These are phyloP conservation scores for Aspergillus cejpii DNA, from an alignment of 2,329 filamentous ascomycete species.

Conservation along the genomic window DNA sequence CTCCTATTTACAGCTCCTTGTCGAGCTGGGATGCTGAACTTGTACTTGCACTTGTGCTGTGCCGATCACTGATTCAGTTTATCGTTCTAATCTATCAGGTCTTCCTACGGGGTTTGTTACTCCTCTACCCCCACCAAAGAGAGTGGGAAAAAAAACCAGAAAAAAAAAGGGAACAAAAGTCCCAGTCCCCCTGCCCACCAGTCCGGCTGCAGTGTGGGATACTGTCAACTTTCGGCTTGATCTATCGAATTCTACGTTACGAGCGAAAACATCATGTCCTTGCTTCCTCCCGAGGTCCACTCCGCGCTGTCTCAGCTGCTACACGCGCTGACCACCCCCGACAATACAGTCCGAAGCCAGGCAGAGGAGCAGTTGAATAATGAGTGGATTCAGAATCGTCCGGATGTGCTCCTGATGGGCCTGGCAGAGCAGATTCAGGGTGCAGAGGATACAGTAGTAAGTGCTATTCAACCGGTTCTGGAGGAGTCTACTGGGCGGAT, in stretches of 20 bases:
- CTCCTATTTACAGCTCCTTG: conserved; percentile 12
- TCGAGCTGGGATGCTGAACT: conserved; percentile 23
- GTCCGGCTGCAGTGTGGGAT: neutral
- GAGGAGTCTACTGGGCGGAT: neutral
- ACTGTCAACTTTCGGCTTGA: neutral
- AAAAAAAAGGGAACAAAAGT: neutral
- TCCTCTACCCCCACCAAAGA: neutral
- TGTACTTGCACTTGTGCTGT: conserved; percentile 17
- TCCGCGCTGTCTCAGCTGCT: conserved; percentile 79
- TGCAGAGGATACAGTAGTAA: conserved; percentile 65
- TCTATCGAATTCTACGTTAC: neutral
- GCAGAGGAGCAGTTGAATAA: conserved; percentile 86
- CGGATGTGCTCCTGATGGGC: conserved; percentile 87
- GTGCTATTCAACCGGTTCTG: conserved; percentile 24
- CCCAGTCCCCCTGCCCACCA: neutral
- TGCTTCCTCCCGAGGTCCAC: conserved; percentile 77
- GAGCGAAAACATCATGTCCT: conserved; percentile 60
- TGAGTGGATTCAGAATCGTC: conserved; percentile 76
- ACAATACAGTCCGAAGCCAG: conserved; percentile 76
- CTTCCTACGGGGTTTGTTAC: neutral
- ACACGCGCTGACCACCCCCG: conserved; percentile 77
- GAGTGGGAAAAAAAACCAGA: neutral
- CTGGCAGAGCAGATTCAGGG: conserved; percentile 84
- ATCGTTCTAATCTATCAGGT: neutral
- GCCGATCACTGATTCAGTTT: conserved; percentile 8